phyloP scores from a whole-genome alignment of 2,329 filamentous ascomycete genomes.

The Diaporthe eres region DNA sequence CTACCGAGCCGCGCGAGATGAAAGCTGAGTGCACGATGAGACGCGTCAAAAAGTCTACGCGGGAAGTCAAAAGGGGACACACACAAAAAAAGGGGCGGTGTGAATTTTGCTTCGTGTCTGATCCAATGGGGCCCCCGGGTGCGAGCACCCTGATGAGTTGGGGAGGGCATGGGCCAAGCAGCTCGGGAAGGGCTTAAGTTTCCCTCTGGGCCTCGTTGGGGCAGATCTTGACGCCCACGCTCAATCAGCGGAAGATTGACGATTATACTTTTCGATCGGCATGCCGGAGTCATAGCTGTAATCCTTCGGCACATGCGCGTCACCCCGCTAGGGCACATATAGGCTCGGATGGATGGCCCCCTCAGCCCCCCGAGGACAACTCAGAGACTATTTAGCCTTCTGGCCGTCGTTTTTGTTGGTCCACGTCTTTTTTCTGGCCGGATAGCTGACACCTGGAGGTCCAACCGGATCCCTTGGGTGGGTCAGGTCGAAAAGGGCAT shows the following conservation, averaged over 20 bases:
- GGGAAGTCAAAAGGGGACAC: neutral
- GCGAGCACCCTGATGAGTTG: neutral
- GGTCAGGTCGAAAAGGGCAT: neutral
- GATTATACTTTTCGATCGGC: constrained; percentile 16
- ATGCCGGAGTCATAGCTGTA: constrained; percentile 10
- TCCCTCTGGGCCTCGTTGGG: neutral
- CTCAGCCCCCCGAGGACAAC: neutral
- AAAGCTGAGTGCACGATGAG: constrained; percentile 21
- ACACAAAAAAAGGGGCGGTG: neutral
- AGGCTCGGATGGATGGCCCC: neutral
- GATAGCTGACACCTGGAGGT: no score
- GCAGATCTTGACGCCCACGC: neutral
- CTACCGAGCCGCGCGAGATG: neutral
- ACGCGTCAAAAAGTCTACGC: constrained; percentile 26
- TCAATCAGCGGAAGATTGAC: neutral
- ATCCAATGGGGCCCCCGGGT: neutral
- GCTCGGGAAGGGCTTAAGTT: neutral
- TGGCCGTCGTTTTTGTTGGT: neutral
- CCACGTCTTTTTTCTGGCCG: neutral
- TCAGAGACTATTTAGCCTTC: constrained; percentile 2
- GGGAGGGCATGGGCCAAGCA: neutral
- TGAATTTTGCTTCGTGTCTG: neutral
- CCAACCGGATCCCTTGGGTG: constrained; percentile 14
- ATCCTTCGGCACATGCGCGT: constrained; percentile 20
- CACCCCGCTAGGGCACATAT: constrained; percentile 21